These are phyloP conservation scores for Aspergillus unguis DNA, from an alignment of 2,329 filamentous ascomycete species.

Conservation along the genomic window DNA sequence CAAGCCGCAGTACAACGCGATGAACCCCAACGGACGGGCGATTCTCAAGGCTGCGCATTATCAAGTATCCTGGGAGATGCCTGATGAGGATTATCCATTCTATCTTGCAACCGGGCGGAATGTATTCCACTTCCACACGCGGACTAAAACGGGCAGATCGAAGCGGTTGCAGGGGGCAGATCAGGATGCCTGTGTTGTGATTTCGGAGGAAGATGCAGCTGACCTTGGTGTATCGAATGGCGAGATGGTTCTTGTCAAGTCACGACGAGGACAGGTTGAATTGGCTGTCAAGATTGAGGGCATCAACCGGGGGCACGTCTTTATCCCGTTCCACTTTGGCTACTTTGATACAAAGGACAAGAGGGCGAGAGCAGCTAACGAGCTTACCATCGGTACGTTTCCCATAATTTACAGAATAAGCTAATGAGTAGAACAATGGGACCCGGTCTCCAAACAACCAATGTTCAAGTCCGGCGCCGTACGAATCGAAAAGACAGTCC, in stretches of 20 bases:
- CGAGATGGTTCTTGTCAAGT: conserved; percentile 32
- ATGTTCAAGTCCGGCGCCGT: conserved; percentile 38
- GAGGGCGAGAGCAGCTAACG: conserved; percentile 35
- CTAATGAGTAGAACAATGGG: conserved; percentile 25
- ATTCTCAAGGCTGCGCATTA: conserved; percentile 38
- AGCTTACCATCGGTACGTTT: conserved; percentile 34
- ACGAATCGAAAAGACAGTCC: conserved; percentile 29
- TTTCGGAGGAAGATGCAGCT: conserved; percentile 31
- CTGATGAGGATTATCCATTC: conserved; percentile 33
- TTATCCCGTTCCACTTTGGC: conserved; percentile 42
- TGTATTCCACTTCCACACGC: conserved; percentile 37
- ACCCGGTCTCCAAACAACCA: conserved; percentile 39
- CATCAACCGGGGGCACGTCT: conserved; percentile 32
- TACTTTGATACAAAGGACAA: conserved; percentile 36
- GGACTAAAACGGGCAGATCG: conserved; percentile 36
- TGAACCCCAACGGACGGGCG: conserved; percentile 34
- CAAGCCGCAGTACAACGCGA: conserved; percentile 26
- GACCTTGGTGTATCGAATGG: conserved; percentile 24
- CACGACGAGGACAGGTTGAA: conserved; percentile 30
- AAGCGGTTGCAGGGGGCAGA: conserved; percentile 29
- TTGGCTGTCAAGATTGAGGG: conserved; percentile 28
- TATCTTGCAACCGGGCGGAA: conserved; percentile 34
- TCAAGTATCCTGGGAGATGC: conserved; percentile 25
- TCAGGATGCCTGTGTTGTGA: conserved; percentile 28
- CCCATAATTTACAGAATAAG: background rate